These are phyloP conservation scores for Dichomitus squalens DNA, from an alignment of 1,284 basidiomycete genomes.

Conservation along the genomic window DNA sequence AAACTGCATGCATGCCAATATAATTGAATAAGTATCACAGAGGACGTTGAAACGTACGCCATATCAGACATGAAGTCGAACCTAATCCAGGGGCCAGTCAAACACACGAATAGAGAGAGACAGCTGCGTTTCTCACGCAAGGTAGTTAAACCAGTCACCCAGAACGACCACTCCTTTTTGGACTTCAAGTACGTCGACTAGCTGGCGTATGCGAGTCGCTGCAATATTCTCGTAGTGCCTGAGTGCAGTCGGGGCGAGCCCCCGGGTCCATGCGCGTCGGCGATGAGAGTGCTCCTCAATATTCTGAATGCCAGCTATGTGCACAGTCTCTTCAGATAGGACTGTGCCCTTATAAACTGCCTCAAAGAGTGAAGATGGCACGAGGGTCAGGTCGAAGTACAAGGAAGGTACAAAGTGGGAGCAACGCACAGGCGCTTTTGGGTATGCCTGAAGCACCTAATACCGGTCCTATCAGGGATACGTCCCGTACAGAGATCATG, in stretches of 20 bases:
- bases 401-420: too few relatives aligned
- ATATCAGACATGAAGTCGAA: slow-evolving; percentile 34
- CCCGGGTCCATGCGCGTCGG: slow-evolving; percentile 55
- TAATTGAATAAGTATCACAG: neutral
- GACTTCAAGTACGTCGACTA: slow-evolving; percentile 41
- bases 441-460: slow-evolving; percentile 5
- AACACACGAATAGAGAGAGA: too few relatives aligned
- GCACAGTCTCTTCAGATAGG: slow-evolving; percentile 3
- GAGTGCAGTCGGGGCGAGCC: slow-evolving; percentile 49
- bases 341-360: neutral
- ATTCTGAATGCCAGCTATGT: slow-evolving; percentile 34
- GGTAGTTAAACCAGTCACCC: slow-evolving; percentile 49
- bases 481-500: neutral
- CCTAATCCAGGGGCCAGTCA: too few relatives aligned
- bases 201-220: slow-evolving; percentile 38
- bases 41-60: slow-evolving; percentile 20
- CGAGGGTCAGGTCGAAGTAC: too few relatives aligned
- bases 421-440: slow-evolving; percentile 4
- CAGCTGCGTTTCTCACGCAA: too few relatives aligned
- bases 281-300: slow-evolving; percentile 45
- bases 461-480: neutral
- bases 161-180: slow-evolving; percentile 42
- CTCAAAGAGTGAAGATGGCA: neutral
- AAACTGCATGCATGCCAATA: slow-evolving; percentile 13
- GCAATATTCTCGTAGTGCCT: slow-evolving; percentile 54